phyloP scores from a whole-genome alignment of 306 rosid species.

The Biancaea sappan region DNA sequence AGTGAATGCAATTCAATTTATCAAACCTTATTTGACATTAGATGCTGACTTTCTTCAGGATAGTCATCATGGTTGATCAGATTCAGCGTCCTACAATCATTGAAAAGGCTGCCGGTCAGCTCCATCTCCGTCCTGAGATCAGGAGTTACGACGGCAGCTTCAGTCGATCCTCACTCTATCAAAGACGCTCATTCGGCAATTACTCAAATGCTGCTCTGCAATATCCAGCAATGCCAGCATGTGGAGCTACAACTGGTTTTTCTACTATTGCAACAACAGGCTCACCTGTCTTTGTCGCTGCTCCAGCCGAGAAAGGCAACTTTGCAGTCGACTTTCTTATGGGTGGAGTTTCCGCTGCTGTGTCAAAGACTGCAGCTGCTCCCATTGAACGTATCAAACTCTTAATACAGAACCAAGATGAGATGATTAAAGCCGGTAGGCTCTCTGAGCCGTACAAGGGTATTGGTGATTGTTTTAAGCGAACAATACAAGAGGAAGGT shows the following conservation, averaged over 20 bases:
- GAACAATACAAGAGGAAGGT: slow-evolving; percentile 71
- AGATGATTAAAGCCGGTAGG: slow-evolving; percentile 80
- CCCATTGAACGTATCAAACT: slow-evolving; percentile 90
- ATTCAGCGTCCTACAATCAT: slow-evolving; percentile 35
- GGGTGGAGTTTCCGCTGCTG: slow-evolving; percentile 95
- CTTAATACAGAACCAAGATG: slow-evolving; percentile 87
- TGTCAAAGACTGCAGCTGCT: slow-evolving; percentile 87
- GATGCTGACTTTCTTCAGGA: slow-evolving; percentile 20
- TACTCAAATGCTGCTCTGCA: slow-evolving; percentile 67
- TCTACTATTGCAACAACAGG: slow-evolving; percentile 48
- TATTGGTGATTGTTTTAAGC: slow-evolving; percentile 76
- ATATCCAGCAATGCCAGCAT: slow-evolving; percentile 50
- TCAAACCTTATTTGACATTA: slow-evolving; percentile 16
- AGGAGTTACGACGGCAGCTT: slow-evolving; percentile 4
- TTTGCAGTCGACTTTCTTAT: slow-evolving; percentile 69
- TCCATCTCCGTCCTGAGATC: slow-evolving; percentile 17
- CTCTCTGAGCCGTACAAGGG: slow-evolving; percentile 88
- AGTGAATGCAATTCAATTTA: neutral
- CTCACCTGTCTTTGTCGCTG: slow-evolving; percentile 67
- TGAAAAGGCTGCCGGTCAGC: slow-evolving; percentile 38
- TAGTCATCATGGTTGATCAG: slow-evolving; percentile 47
- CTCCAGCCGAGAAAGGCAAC: slow-evolving; percentile 77
- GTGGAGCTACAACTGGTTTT: slow-evolving; percentile 49
- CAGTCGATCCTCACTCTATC: slow-evolving; percentile 13
- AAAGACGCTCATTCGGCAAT: slow-evolving; percentile 40